A percentile compares a stretch with the other conserved stretches of the same genome.
Evolutionary conservation across 805 yeast species (phyloP).

Genomic region (Cyberlindnera euphorbiae): DNA sequence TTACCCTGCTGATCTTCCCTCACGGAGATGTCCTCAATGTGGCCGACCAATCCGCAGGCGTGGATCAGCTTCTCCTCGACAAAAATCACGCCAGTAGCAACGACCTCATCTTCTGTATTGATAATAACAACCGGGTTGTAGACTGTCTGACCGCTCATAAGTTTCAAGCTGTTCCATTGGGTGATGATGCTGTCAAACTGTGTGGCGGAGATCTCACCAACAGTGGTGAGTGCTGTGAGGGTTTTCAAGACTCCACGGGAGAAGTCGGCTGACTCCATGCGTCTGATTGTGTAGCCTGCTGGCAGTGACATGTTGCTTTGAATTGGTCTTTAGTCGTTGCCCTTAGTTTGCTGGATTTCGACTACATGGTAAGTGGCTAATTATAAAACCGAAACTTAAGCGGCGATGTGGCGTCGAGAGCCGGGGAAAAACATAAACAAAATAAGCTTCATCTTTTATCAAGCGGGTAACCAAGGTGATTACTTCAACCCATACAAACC

Average conservation of each 20-base stretch:
- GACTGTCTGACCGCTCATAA: constrained; percentile 27
- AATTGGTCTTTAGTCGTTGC: neutral
- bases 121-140: constrained; percentile 71
- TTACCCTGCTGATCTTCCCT: constrained; percentile 73
- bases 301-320: constrained; percentile 36
- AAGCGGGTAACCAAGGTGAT: no score
- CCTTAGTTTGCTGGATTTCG: no score
- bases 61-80: constrained; percentile 84
- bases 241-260: constrained; percentile 58
- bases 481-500: no score
- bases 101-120: constrained; percentile 42
- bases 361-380: no score
- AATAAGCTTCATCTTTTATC: no score
- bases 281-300: constrained; percentile 65
- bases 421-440: no score
- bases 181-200: constrained; percentile 48
- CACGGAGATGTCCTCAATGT: constrained; percentile 92
- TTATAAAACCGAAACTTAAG: no score
- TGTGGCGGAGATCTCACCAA: constrained; percentile 59
- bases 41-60: constrained; percentile 81
- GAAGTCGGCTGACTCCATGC: constrained; percentile 51
- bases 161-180: constrained; percentile 48
- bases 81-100: constrained; percentile 79
- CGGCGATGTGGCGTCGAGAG: no score
- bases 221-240: constrained; percentile 69